These are phyloP conservation scores for Vicia faba DNA, from an alignment of 306 rosid genomes.

Conservation along the genomic window DNA sequence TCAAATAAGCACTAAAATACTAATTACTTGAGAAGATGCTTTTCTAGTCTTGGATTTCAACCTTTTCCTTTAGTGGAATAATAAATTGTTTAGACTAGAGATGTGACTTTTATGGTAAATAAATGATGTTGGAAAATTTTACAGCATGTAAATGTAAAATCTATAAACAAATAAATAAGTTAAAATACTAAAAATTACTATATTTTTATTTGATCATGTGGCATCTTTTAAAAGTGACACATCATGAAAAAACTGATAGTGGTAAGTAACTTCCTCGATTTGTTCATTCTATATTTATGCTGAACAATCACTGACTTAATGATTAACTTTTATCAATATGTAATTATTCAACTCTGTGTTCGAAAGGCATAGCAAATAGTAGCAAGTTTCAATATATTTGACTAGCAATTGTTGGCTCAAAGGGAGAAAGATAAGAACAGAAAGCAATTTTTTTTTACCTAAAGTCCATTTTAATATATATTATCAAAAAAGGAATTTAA, in stretches of 20 bases:
- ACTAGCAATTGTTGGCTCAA: constrained; percentile 22
- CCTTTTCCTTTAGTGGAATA: constrained; percentile 19
- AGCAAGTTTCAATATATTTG: constrained; percentile 30
- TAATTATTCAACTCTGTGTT: constrained; percentile 24
- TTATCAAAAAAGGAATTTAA: no score
- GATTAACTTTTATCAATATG: constrained; percentile 13
- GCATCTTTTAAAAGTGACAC: constrained; percentile 19
- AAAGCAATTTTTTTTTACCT: background rate
- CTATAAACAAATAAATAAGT: background rate
- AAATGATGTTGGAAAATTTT: constrained; percentile 11
- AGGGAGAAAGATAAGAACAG: constrained; percentile 29
- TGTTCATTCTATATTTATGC: constrained; percentile 34
- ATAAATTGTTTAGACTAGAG: background rate
- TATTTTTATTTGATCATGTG: constrained; percentile 16
- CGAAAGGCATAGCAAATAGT: constrained; percentile 1
- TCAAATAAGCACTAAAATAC: constrained; percentile 31
- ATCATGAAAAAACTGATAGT: constrained; percentile 19
- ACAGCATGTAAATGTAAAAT: background rate
- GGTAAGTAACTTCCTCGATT: constrained; percentile 31
- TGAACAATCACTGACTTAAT: constrained; percentile 47
- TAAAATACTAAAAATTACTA: background rate
- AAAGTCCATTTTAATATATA: no score
- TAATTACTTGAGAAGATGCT: constrained; percentile 35
- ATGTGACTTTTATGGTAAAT: background rate
- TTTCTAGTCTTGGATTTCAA: constrained; percentile 27